Base-by-base conservation (phyloP, 371 early-diverging fungal species). In the Coemansia sp. region DNA sequence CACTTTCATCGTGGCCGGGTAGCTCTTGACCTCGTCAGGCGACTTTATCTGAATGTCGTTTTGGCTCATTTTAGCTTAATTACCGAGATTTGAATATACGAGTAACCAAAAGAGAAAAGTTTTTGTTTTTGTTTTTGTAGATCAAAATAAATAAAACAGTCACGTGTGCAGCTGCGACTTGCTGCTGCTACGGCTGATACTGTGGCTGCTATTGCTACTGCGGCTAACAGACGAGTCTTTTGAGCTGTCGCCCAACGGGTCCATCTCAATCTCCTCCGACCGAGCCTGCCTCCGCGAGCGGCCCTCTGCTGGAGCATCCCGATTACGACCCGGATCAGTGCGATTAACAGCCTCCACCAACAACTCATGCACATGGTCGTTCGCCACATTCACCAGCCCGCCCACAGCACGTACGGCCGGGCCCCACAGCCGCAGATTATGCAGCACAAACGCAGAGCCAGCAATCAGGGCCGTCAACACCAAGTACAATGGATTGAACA, bases 401-500 rank as follows among this genome's bases (percentile, higher is more conserved):
- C 72, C 68, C 0, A 77, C 77, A 5, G 86, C 82, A 0, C 84
- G 82, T 61, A 86, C 80, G 5, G 85, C 81, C 5, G 90, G 88
- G 3, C 89, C 87, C 85, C 86, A 82, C 59, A 91, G 71, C 4
- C 89, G 86, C 56, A 91, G 78, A 31, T 82, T 81, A 66, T 86
- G 87, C 50, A 91, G 74, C 3, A 87, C 82, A 40, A 82, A 83
- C 40, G 80, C 82, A 3, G 80, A 67, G 8, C 81, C 77, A 34
- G 85, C 89, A 22, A 86, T 65, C 61, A 87, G 71, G 0, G 86
- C 78, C 26, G 82, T 77, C 13, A 92, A 69, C 31, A 89, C 67
- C 58, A 95, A 69, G 61, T 92, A 93, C 21, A 95, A 26, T 10
- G 97, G 97, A 68, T 87, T 94, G 51, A 82, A 83, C 63, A 96